phyloP scores from a whole-genome alignment of 192 early-diverging fungal genomes.

The Allomyces arbusculus region DNA sequence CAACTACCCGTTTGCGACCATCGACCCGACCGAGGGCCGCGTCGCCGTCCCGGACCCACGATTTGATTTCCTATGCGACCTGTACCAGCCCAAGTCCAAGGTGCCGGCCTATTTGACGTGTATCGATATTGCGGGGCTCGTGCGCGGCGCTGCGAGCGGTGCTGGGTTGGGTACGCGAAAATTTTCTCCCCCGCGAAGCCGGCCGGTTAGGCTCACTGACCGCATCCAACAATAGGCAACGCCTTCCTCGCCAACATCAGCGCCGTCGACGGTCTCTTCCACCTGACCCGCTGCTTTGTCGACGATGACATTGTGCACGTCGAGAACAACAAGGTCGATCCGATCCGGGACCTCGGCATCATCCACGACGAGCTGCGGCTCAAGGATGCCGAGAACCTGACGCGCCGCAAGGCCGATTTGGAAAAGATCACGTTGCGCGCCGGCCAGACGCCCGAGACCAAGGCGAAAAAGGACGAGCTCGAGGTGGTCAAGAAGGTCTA shows the following conservation, averaged over 20 bases:
- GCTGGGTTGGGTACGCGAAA: conserved; percentile 38
- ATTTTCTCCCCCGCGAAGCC: too few relatives aligned
- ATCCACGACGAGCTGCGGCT: conserved; percentile 88
- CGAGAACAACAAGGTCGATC: conserved; percentile 62
- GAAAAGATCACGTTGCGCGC: conserved; percentile 9
- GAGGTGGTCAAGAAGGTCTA: conserved; percentile 8
- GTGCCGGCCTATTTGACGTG: conserved; percentile 70
- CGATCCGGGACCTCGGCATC: conserved; percentile 76
- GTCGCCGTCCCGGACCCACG: conserved; percentile 78
- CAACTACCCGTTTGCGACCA: conserved; percentile 97
- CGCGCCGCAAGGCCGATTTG: conserved; percentile 27
- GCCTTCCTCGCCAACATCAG: conserved; percentile 84
- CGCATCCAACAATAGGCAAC: conserved; percentile 29
- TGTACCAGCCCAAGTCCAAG: conserved; percentile 42
- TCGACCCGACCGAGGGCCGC: conserved; percentile 78
- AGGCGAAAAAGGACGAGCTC: conserved; percentile 12
- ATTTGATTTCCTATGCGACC: conserved; percentile 57
- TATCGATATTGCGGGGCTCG: conserved; percentile 93
- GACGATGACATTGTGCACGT: conserved; percentile 89
- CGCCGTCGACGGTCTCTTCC: conserved; percentile 67
- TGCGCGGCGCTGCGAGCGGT: conserved; percentile 69
- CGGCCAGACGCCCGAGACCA: conserved; percentile 4
- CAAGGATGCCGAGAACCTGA: conserved; percentile 45
- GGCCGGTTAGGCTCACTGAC: not conserved
- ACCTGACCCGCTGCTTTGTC: conserved; percentile 64